Percentiles rank a stretch among this genome's conserved stretches.
phyloP scores from a whole-genome alignment of 1,139 yeast species.

The Yarrowia galli region DNA sequence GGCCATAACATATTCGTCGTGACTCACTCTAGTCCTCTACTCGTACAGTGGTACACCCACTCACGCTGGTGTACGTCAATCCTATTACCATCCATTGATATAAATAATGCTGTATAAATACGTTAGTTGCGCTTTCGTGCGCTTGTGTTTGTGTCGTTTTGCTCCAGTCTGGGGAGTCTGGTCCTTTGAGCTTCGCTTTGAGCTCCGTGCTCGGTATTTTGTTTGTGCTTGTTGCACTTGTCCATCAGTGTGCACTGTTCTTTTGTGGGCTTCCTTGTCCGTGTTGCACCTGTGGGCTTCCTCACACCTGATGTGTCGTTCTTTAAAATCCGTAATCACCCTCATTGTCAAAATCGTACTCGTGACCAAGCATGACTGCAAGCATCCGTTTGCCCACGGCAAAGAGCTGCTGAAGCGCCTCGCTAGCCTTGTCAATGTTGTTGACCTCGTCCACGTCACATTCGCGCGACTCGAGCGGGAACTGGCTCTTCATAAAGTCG shows the following conservation, averaged over 20 bases:
- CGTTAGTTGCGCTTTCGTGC: constrained; percentile 5
- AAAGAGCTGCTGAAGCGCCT: constrained; percentile 32
- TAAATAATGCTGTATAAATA: constrained; percentile 34
- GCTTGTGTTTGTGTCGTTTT: background rate
- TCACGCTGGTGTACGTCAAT: too few species aligned
- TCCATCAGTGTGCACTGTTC: too few species aligned
- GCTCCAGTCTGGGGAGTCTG: too few species aligned
- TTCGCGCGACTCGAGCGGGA: constrained; percentile 27
- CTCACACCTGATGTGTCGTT: too few species aligned
- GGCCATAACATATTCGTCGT: too few species aligned
- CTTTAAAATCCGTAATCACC: background rate
- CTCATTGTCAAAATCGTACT: constrained; percentile 2
- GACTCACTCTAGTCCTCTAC: too few species aligned
- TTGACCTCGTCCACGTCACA: constrained; percentile 22
- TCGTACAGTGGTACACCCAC: too few species aligned
- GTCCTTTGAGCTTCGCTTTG: too few species aligned
- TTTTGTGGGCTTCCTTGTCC: too few species aligned
- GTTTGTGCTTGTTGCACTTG: background rate
- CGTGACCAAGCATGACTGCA: constrained; percentile 21
- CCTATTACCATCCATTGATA: constrained; percentile 28
- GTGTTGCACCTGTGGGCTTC: background rate
- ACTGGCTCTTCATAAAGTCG: constrained; percentile 23
- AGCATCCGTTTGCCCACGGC: constrained; percentile 11
- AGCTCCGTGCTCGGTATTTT: too few species aligned
- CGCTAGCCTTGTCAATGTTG: constrained; percentile 24